phyloP scores from a whole-genome alignment of 257 asterid species.

The Capsicum chinense region DNA sequence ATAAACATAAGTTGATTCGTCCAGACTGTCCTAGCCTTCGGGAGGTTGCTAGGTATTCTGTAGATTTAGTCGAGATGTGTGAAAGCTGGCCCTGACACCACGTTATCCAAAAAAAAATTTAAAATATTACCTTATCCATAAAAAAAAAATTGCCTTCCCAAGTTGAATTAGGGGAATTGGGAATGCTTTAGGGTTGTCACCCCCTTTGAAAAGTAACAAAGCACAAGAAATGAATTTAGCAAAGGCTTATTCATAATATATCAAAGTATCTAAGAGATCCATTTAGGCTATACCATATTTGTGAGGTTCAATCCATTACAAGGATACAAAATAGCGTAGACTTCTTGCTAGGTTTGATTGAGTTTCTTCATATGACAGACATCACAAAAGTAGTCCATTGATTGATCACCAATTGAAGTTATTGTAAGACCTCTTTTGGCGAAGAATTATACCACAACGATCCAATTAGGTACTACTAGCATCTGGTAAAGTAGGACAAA shows the following conservation, averaged over 20 bases:
- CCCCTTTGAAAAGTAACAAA: background rate
- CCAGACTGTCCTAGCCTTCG: too few relatives aligned
- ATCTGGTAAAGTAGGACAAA: background rate
- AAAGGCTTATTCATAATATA: too few relatives aligned
- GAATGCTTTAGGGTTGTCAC: background rate
- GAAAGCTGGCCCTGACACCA: too few relatives aligned
- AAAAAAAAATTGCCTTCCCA: background rate
- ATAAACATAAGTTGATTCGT: too few relatives aligned
- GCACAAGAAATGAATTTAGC: too few relatives aligned
- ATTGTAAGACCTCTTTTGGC: background rate
- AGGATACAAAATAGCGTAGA: background rate
- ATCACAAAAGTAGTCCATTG: background rate
- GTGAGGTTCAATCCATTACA: background rate
- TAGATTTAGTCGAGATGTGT: too few relatives aligned
- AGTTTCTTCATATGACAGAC: background rate
- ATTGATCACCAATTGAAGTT: background rate
- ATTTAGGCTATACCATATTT: too few relatives aligned
- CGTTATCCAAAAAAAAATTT: too few relatives aligned
- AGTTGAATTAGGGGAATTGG: background rate
- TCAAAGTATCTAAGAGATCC: background rate
- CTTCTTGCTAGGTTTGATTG: background rate
- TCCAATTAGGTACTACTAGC: background rate
- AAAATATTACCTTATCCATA: too few relatives aligned
- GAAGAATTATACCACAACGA: background rate
- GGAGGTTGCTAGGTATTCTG: too few relatives aligned